Percentiles rank a stretch among this genome's conserved stretches.
phyloP scores from a whole-genome alignment of 352 stramenopile genomes.

The Phytophthora europaea region DNA sequence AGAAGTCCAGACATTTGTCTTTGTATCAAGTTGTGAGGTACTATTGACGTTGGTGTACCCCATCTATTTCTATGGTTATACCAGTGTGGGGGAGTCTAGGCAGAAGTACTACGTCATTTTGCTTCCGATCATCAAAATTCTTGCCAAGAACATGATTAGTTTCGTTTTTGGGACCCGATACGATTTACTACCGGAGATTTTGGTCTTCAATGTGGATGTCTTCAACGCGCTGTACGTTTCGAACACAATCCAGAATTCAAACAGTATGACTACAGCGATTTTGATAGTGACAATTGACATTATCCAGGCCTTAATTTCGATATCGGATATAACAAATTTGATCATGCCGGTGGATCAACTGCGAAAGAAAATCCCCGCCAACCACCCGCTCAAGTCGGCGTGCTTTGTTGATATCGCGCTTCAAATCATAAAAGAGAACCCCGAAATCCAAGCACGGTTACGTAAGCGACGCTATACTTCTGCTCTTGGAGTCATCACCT shows the following conservation, averaged over 20 bases:
- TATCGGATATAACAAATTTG: slow-evolving; percentile 1
- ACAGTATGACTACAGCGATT: background rate
- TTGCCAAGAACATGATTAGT: background rate
- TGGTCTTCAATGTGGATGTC: background rate
- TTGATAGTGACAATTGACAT: background rate
- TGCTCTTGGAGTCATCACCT: background rate
- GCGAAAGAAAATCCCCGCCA: background rate
- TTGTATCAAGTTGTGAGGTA: background rate
- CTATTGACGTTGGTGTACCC: background rate
- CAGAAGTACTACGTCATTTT: background rate
- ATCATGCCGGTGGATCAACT: background rate
- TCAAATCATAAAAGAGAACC: background rate
- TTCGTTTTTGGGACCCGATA: background rate
- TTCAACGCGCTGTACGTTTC: background rate
- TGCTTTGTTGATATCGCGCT: background rate
- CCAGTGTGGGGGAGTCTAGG: background rate
- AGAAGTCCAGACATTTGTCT: background rate
- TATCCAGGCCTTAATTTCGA: background rate
- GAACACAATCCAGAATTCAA: background rate
- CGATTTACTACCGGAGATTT: slow-evolving; percentile 3
- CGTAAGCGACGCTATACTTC: background rate
- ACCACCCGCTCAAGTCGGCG: background rate
- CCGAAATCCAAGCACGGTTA: background rate
- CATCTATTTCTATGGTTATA: background rate
- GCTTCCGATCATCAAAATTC: slow-evolving; percentile 5